Percentiles rank a stretch among this genome's conserved stretches.
Conservation (phyloP, 2,329 filamentous ascomycete genomes). For the Fusarium nygamai region DNA sequence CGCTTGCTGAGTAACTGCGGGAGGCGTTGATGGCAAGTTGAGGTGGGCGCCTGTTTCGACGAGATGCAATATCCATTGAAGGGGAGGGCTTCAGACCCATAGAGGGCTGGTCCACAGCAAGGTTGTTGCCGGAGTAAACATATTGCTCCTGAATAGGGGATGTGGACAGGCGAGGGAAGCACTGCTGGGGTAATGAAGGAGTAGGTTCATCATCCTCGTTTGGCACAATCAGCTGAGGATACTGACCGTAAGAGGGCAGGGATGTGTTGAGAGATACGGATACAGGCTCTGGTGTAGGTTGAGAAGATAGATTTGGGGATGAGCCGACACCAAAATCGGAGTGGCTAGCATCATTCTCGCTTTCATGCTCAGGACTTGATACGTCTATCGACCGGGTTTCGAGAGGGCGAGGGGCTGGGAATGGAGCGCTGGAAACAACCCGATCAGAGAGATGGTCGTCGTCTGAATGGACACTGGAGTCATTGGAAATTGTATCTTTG, state of each 20-base stretch:
- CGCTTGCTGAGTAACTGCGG: slow-evolving; percentile 54
- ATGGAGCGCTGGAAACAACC: slow-evolving; percentile 54
- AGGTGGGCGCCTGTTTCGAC: slow-evolving; percentile 58
- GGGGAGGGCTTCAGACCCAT: slow-evolving; percentile 59
- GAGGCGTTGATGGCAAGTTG: slow-evolving; percentile 59
- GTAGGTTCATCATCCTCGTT: slow-evolving; percentile 36
- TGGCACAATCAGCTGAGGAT: slow-evolving; percentile 40
- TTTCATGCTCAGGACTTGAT: slow-evolving; percentile 39
- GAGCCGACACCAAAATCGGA: slow-evolving; percentile 39
- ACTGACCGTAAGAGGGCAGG: slow-evolving; percentile 31
- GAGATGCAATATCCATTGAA: slow-evolving; percentile 63
- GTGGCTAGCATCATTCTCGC: slow-evolving; percentile 42
- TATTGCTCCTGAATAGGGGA: slow-evolving; percentile 35
- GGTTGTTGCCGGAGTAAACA: slow-evolving; percentile 24
- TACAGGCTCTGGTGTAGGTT: slow-evolving; percentile 34
- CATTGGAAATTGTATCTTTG: slow-evolving; percentile 45
- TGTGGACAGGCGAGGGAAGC: slow-evolving; percentile 34
- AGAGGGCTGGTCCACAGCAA: slow-evolving; percentile 30
- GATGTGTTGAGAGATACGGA: slow-evolving; percentile 16
- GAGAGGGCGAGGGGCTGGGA: slow-evolving; percentile 45
- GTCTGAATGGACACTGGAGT: slow-evolving; percentile 40
- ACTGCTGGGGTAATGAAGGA: slow-evolving; percentile 36
- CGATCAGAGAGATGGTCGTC: slow-evolving; percentile 49
- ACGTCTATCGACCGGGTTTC: slow-evolving; percentile 8
- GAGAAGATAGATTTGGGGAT: slow-evolving; percentile 34